These are phyloP conservation scores for Leersia perrieri DNA, from an alignment of 176 grass and related monocot species.

Conservation along the genomic window DNA sequence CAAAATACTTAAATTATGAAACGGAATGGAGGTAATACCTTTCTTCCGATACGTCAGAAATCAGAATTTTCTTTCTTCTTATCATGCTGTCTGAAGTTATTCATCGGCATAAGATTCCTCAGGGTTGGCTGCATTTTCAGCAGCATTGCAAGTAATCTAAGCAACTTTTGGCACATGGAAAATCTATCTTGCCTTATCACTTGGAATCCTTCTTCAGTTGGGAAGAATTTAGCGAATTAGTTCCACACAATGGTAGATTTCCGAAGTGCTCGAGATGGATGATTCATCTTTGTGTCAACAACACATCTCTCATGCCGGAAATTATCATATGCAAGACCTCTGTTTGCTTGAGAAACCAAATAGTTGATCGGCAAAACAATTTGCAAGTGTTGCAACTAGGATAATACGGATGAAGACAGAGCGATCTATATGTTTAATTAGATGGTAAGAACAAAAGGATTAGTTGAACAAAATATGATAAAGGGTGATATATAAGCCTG, in stretches of 20 bases:
- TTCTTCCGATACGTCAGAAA: not conserved
- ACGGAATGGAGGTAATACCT: too few species aligned
- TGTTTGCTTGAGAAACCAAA: constrained; percentile 32
- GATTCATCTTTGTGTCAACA: constrained; percentile 38
- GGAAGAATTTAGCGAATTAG: constrained; percentile 47
- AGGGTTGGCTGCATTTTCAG: constrained; percentile 35
- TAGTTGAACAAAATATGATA: constrained; percentile 2
- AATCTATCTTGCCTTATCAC: constrained; percentile 54
- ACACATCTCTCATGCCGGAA: constrained; percentile 24
- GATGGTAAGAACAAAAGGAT: not conserved
- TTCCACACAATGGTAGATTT: constrained; percentile 48
- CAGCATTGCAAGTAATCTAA: constrained; percentile 35
- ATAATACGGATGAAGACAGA: constrained; percentile 21
- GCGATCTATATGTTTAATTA: not conserved
- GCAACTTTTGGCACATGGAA: constrained; percentile 44
- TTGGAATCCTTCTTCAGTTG: constrained; percentile 41
- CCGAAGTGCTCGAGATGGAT: constrained; percentile 10
- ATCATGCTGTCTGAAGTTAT: constrained; percentile 45
- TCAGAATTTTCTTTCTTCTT: constrained; percentile 29
- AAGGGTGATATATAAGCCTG: constrained; percentile 8
- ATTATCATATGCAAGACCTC: constrained; percentile 7
- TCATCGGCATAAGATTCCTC: constrained; percentile 51
- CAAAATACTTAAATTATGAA: too few species aligned
- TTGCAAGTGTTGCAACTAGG: constrained; percentile 39
- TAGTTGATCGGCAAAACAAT: constrained; percentile 19